These are phyloP conservation scores for Penicillium sp. DNA, from an alignment of 2,329 filamentous ascomycete genomes.

Conservation along the genomic window DNA sequence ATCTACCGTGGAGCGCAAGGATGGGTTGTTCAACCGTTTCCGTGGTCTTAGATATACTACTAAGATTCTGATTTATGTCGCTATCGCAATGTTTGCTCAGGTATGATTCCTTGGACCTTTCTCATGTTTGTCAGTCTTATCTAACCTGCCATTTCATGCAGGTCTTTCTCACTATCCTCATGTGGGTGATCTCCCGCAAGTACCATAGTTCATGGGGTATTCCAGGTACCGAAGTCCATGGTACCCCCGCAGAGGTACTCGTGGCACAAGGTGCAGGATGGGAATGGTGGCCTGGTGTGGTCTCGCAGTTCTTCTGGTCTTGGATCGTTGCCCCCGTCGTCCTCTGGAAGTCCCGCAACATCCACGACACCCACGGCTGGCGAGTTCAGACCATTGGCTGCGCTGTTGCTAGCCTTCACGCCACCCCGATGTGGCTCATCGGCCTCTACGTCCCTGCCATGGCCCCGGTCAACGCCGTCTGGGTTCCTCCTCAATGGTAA, in stretches of 20 bases:
- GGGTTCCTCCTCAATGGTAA: slow-evolving; percentile 58
- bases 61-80: slow-evolving; percentile 42
- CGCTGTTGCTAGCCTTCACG: slow-evolving; percentile 54
- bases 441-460: slow-evolving; percentile 56
- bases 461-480: slow-evolving; percentile 53
- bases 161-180: slow-evolving; percentile 58
- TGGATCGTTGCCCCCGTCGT: slow-evolving; percentile 31
- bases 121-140: not conserved
- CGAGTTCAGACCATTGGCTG: slow-evolving; percentile 59
- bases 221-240: slow-evolving; percentile 54
- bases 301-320: slow-evolving; percentile 28
- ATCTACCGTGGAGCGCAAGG: slow-evolving; percentile 3
- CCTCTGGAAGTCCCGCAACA: slow-evolving; percentile 59
- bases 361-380: slow-evolving; percentile 67
- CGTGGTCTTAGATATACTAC: slow-evolving; percentile 26
- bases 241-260: slow-evolving; percentile 42
- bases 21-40: slow-evolving; percentile 24
- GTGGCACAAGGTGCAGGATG: slow-evolving; percentile 50
- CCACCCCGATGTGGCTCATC: slow-evolving; percentile 64
- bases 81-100: slow-evolving; percentile 56
- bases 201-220: slow-evolving; percentile 55
- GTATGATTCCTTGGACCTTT: slow-evolving; percentile 36
- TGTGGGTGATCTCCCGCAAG: slow-evolving; percentile 61
- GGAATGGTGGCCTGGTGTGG: slow-evolving; percentile 55
- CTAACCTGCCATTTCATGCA: slow-evolving; percentile 28